Evolutionary conservation across 352 stramenopile species (phyloP).

Genomic region (Phytophthora hybrid): DNA sequence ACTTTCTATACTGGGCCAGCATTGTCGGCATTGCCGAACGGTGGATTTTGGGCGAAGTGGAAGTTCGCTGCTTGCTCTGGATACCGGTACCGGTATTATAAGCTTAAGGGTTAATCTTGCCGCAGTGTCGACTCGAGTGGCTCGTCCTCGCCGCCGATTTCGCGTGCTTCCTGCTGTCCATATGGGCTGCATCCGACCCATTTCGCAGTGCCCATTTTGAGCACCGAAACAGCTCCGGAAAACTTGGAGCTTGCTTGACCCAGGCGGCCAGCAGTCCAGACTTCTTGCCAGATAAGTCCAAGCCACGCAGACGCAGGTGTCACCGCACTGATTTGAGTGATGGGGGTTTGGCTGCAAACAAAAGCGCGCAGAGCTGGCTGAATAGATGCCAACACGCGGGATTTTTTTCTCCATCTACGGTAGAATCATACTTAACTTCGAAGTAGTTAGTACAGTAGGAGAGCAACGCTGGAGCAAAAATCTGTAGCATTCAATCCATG

Average conservation of each 20-base stretch:
- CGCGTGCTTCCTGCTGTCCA: constrained; percentile 22
- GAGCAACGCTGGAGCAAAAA: not conserved
- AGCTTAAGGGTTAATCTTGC: too few relatives aligned
- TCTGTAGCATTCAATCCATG: not conserved
- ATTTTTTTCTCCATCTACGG: not conserved
- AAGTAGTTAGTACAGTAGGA: not conserved
- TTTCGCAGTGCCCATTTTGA: constrained; percentile 8
- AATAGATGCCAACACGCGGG: not conserved
- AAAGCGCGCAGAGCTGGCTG: not conserved
- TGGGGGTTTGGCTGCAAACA: not conserved
- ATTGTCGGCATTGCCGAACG: not conserved
- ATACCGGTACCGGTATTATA: not conserved
- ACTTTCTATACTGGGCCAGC: not conserved
- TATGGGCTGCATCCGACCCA: constrained; percentile 2
- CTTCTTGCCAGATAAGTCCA: not conserved
- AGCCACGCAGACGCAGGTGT: not conserved
- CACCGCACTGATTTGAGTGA: not conserved
- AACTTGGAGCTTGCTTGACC: not conserved
- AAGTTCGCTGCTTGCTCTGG: not conserved
- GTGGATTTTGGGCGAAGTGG: not conserved
- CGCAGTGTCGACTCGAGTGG: not conserved
- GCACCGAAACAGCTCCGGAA: constrained; percentile 20
- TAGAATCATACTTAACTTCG: not conserved
- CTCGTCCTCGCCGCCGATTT: constrained; percentile 8
- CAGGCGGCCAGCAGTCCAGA: not conserved